Base-by-base conservation (phyloP, 139 green algal genomes). In the Chlamydomonas asymmetrica region DNA sequence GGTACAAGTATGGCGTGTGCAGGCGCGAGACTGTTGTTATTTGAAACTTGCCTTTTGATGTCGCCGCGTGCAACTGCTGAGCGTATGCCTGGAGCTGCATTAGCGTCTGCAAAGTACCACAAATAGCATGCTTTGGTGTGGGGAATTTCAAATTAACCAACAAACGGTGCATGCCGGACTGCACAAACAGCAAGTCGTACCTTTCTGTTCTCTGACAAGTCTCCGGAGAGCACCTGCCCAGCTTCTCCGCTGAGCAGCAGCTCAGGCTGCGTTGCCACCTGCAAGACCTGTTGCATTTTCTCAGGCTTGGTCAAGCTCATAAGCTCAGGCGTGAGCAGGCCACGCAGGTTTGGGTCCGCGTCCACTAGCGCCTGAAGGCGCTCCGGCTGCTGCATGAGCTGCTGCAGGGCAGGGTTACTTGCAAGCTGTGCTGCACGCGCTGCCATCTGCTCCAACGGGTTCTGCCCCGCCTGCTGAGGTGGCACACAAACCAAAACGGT, bases 181-280 rank as follows among this genome's bases (percentile, higher is more conserved):
- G 13, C 13, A 52, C 45, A 52, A 25, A 25, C 13, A 25, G 45
- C 45, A 13, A 23, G 3, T 2, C 32, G 2, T 35, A 76, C 70
- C 70, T 67, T 64, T 8, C 34, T 41, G 43, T 77, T 41, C 25
- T 77, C 59, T 32, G 71, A 50, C 31, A 62, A 9, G 60, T 77
- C 71, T 25, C 68, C 7, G 10, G 25, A 32, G 23, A 22, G 31
- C 27, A 70, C 50, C 29, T 70, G 18, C 0, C 2, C 7, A 2
- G 32, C 6, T 0, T 32, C 71, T 25, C 37, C 23, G 23, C 22
- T 8, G 3, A 5, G n/a, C 41, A 77, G 8, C 8, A 6, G 29
- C 8, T 23, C 32, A 31, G 71, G 71, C 41, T 77, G 41, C 25
- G 23, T 31, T 1, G 27, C 59, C 41, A 62, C 6, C 2, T 62